Percentiles rank a stretch among this genome's conserved stretches.
These are phyloP conservation scores for Heliamphora exappendiculata DNA, from an alignment of 148 eudicot genomes.

Conservation along the genomic window DNA sequence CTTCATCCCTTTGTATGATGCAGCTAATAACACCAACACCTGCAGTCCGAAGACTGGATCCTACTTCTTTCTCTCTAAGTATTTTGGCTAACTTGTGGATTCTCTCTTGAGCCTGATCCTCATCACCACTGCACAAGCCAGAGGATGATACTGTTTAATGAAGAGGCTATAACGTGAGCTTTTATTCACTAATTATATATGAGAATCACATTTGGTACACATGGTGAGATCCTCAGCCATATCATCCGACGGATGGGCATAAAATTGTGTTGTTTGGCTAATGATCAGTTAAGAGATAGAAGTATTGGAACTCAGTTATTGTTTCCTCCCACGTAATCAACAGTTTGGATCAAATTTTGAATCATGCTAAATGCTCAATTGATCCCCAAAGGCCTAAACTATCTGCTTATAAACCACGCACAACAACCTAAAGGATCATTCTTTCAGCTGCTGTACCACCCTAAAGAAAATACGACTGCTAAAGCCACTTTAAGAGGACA, in stretches of 20 bases:
- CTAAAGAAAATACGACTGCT: neutral
- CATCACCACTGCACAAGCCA: slow-evolving; percentile 76
- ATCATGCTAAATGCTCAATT: neutral
- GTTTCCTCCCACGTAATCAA: neutral
- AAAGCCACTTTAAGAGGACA: neutral
- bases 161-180: neutral
- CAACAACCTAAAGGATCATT: neutral
- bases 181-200: slow-evolving; percentile 3
- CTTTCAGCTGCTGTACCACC: neutral
- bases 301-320: neutral
- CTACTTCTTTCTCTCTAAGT: slow-evolving; percentile 77
- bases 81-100: slow-evolving; percentile 83
- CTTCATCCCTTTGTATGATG: slow-evolving; percentile 98
- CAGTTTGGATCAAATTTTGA: neutral
- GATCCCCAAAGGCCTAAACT: neutral
- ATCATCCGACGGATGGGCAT: neutral
- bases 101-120: slow-evolving; percentile 99
- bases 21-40: slow-evolving; percentile 91
- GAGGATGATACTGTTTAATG: slow-evolving; percentile 7
- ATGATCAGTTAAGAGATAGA: neutral
- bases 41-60: slow-evolving; percentile 66
- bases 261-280: neutral
- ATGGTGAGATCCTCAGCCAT: neutral
- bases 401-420: neutral
- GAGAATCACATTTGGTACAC: neutral